Evolutionary conservation across 768 basidiomycete species (phyloP), one percentile per base, ranked within the genome.

Genomic region (Lyophyllum shimeji): DNA sequence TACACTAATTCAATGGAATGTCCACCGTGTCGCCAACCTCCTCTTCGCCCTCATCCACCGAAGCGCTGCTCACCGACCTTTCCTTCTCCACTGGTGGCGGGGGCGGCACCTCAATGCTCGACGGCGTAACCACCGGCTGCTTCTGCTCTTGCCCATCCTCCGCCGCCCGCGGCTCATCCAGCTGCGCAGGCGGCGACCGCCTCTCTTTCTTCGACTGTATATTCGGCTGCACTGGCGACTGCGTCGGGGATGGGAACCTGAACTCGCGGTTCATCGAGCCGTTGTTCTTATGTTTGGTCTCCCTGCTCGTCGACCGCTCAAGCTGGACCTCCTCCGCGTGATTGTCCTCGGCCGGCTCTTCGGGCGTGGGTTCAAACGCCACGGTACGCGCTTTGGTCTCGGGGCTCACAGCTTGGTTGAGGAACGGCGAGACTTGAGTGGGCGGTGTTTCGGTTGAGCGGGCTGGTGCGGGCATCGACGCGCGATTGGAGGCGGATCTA

Each of bases 21-120:
- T 91, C 90, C 29, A 82, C 89, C 5, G 87, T 91, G 67, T 87
- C 87, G 0, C 89, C 90, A 45, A 91, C 80, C 27, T 91, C 90
- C 50, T 89, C 89, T 34, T 89, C 88, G 0, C 68, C 80, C 8
- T 85, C 81, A 29, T 83, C 86, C 20, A 69, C 63, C 18, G 70
- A 62, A 39, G 51, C 12, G n/a, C 52, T 62, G 55, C 69, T 71
- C 58, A 73, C 65, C 50, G 73, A 66, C 31, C 70, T 73, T 68
- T 91, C 87, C 71, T 93, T 90, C 66, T 89, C 86, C 13, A 89
- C 79, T 0, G 87, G 88, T 23, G 90, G 89, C 3, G 90, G 90
- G 0, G 90, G 85, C 3, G 89, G 90, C 6, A 92, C 86, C 65
- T 92, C 89, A 12, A 89, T 86, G 50, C 75, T 84, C 21, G 83